Conservation (phyloP, 2,329 filamentous ascomycete species). For the Sarocladium brachiariae region DNA sequence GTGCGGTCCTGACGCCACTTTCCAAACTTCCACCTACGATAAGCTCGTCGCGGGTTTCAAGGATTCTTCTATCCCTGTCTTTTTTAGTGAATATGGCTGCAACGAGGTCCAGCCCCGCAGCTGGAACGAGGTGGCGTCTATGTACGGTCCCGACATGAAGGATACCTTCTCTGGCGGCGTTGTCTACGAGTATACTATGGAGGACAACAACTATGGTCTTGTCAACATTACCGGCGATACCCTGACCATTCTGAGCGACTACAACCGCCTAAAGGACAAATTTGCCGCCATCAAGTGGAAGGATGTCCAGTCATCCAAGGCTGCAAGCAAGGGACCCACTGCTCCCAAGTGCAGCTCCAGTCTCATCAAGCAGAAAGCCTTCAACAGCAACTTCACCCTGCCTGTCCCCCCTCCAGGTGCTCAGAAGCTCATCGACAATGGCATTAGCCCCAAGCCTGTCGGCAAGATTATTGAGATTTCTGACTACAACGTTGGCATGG, state of each 20-base stretch:
- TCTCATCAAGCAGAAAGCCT: conserved; percentile 61
- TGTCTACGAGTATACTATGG: conserved; percentile 75
- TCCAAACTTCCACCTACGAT: conserved; percentile 55
- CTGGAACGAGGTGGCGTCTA: conserved; percentile 67
- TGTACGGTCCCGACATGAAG: conserved; percentile 67
- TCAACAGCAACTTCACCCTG: conserved; percentile 74
- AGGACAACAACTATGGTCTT: conserved; percentile 59
- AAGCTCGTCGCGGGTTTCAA: conserved; percentile 58
- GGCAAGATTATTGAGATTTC: conserved; percentile 65
- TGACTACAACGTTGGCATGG: conserved; percentile 49
- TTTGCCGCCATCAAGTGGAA: conserved; percentile 69
- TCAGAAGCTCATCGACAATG: conserved; percentile 66
- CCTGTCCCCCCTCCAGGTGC: conserved; percentile 62
- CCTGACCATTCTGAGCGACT: conserved; percentile 56
- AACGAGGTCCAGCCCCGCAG: conserved; percentile 63
- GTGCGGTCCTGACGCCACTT: conserved; percentile 56
- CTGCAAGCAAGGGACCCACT: conserved; percentile 39
- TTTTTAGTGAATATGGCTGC: conserved; percentile 80
- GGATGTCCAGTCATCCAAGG: conserved; percentile 56
- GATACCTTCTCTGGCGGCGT: conserved; percentile 65
- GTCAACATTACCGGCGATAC: conserved; percentile 54
- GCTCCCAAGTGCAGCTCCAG: conserved; percentile 57
- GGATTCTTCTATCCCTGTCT: conserved; percentile 62
- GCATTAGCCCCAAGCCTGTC: conserved; percentile 56
- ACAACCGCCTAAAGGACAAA: conserved; percentile 66